Conservation (phyloP, 2,329 filamentous ascomycete species). For the Claviceps digitariae region DNA sequence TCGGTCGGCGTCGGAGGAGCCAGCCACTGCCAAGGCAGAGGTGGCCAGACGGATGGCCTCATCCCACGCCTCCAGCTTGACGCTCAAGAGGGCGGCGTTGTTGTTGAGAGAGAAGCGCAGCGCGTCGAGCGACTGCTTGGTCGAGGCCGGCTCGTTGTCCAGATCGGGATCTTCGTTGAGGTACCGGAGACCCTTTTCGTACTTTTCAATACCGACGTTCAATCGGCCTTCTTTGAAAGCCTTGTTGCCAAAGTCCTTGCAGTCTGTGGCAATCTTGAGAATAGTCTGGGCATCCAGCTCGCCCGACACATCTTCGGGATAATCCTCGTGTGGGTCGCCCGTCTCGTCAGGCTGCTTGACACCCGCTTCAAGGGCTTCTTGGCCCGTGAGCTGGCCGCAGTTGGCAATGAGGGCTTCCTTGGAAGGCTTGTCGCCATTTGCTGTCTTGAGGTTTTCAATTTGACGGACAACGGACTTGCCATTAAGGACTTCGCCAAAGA, state of each 20-base stretch:
- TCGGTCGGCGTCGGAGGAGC: conserved; percentile 60
- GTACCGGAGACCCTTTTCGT: conserved; percentile 85
- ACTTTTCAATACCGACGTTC: conserved; percentile 67
- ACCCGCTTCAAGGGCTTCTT: conserved; percentile 52
- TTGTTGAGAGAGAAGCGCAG: conserved; percentile 78
- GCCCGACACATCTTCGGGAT: conserved; percentile 66
- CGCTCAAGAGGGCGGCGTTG: conserved; percentile 74
- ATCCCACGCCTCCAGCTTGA: conserved; percentile 61
- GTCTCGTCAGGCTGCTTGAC: conserved; percentile 62
- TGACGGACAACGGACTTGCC: conserved; percentile 85
- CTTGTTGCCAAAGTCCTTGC: conserved; percentile 86
- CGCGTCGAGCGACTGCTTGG: conserved; percentile 51
- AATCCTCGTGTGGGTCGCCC: conserved; percentile 91
- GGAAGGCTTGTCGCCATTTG: conserved; percentile 62
- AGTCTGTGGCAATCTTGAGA: conserved; percentile 64
- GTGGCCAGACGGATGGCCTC: conserved; percentile 59
- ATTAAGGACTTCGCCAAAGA: conserved; percentile 86
- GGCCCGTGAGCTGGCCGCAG: conserved; percentile 72
- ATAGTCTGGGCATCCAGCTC: conserved; percentile 53
- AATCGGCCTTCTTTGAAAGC: conserved; percentile 75
- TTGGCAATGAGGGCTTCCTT: conserved; percentile 62
- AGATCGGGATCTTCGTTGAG: conserved; percentile 70
- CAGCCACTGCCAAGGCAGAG: conserved; percentile 55
- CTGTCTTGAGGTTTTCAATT: conserved; percentile 71
- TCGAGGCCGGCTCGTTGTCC: conserved; percentile 57